These are phyloP conservation scores for Pseudogymnoascus sp. DNA, from an alignment of 2,329 filamentous ascomycete genomes.

Conservation along the genomic window DNA sequence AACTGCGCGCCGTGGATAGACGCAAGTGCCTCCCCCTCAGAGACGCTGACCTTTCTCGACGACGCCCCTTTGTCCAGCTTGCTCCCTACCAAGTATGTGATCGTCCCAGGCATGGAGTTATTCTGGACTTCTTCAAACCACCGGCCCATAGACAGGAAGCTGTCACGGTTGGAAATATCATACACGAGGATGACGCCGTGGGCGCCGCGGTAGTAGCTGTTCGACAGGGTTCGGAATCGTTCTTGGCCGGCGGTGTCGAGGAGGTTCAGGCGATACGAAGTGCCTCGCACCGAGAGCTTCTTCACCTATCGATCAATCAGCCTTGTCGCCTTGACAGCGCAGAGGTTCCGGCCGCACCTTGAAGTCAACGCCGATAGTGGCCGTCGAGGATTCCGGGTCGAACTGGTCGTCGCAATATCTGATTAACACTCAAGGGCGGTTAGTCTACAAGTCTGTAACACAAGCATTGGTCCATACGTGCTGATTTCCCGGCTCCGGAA, in stretches of 20 bases:
- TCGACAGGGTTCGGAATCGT: conserved; percentile 86
- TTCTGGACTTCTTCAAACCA: conserved; percentile 48
- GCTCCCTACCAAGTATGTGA: conserved; percentile 44
- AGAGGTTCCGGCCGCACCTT: conserved; percentile 33
- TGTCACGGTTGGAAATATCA: conserved; percentile 65
- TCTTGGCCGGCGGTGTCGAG: conserved; percentile 92
- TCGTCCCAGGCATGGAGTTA: conserved; percentile 43
- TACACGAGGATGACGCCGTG: conserved; percentile 95
- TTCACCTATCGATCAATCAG: conserved; percentile 36
- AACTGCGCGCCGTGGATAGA: conserved; percentile 40
- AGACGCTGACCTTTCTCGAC: conserved; percentile 38
- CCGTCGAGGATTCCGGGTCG: conserved; percentile 46
- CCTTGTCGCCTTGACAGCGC: neutral
- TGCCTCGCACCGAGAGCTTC: conserved; percentile 44
- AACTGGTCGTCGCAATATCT: conserved; percentile 52
- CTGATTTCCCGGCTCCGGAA: conserved; percentile 49
- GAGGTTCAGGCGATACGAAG: conserved; percentile 45
- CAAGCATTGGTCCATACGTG: conserved; percentile 33
- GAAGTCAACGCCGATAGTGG: conserved; percentile 52
- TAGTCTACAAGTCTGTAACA: conserved; percentile 13
- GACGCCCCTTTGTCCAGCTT: conserved; percentile 43
- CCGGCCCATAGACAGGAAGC: conserved; percentile 44
- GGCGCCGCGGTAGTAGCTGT: conserved; percentile 92
- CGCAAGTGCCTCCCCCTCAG: conserved; percentile 43
- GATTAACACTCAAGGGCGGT: conserved; percentile 38